Evolutionary conservation across 345 rosid species (phyloP).

Genomic region (Syzygium aromaticum): DNA sequence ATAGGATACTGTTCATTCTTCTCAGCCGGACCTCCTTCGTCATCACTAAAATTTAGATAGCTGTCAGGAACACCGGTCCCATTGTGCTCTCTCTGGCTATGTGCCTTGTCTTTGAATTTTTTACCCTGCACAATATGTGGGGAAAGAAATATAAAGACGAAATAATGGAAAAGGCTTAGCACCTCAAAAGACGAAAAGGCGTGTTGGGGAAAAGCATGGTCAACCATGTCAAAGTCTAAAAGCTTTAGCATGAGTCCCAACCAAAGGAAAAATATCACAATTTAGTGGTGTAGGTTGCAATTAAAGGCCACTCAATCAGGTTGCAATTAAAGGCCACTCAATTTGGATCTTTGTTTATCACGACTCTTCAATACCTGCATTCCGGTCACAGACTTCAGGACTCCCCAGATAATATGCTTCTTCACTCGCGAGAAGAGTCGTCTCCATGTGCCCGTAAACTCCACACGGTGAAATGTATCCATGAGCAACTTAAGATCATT

Average conservation of each 20-base stretch:
- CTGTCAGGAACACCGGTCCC: constrained; percentile 46
- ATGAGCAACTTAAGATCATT: constrained; percentile 92
- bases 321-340: background rate
- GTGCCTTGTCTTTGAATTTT: constrained; percentile 84
- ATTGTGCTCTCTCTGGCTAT: constrained; percentile 43
- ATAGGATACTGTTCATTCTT: constrained; percentile 59
- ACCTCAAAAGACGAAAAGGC: background rate
- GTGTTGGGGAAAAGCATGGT: background rate
- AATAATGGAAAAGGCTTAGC: background rate
- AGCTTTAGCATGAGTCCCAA: background rate
- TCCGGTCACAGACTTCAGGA: constrained; percentile 92
- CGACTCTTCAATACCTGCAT: constrained; percentile 63
- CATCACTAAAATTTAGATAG: constrained; percentile 73
- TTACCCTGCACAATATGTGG: constrained; percentile 50
- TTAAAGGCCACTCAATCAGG: background rate
- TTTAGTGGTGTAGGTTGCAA: background rate
- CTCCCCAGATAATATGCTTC: constrained; percentile 98
- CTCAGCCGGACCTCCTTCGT: constrained; percentile 49
- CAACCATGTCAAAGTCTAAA: background rate
- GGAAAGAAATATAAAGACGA: background rate
- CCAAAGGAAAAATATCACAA: background rate
- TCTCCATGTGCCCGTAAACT: constrained; percentile 96
- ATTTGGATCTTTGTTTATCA: background rate
- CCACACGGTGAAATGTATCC: constrained; percentile 87
- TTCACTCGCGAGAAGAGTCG: constrained; percentile 95